Conservation (phyloP, 1,284 basidiomycete species). For the Ustilago cynodontis region DNA sequence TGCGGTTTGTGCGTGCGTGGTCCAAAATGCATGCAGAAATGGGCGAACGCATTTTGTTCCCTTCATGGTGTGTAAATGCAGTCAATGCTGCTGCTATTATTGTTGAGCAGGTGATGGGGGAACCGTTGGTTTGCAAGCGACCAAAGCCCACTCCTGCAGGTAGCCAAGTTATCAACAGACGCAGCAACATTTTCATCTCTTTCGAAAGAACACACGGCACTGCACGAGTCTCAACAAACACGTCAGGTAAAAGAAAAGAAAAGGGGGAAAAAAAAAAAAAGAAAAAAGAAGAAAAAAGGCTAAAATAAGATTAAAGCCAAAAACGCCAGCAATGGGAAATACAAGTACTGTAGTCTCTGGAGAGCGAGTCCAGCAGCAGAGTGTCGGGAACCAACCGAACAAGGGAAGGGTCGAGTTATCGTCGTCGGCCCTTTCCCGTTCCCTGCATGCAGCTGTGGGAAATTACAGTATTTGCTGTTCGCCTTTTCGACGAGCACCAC, state of each 20-base stretch:
- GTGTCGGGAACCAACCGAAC: background rate
- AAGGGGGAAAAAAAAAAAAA: background rate
- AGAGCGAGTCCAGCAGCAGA: background rate
- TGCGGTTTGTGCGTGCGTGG: background rate
- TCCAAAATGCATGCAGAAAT: background rate
- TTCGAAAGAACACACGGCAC: slow-evolving; percentile 8
- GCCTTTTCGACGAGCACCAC: background rate
- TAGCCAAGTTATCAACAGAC: background rate
- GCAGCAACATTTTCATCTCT: slow-evolving; percentile 1
- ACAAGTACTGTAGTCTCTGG: background rate
- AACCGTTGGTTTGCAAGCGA: background rate
- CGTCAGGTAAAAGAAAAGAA: too few relatives aligned
- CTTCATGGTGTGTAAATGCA: background rate
- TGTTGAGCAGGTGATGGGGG: background rate
- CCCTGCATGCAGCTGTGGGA: background rate
- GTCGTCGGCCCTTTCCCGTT: background rate
- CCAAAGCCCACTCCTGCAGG: background rate
- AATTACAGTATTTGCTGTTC: background rate
- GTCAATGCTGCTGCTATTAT: too few relatives aligned
- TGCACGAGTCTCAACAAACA: slow-evolving; percentile 1
- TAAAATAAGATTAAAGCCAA: too few relatives aligned
- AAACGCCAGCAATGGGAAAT: too few relatives aligned
- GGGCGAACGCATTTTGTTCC: too few relatives aligned
- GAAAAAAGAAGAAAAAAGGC: too few relatives aligned
- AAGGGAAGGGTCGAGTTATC: background rate